phyloP scores from a whole-genome alignment of 495 filamentous ascomycete species.

The Jackrogersella multiformis region DNA sequence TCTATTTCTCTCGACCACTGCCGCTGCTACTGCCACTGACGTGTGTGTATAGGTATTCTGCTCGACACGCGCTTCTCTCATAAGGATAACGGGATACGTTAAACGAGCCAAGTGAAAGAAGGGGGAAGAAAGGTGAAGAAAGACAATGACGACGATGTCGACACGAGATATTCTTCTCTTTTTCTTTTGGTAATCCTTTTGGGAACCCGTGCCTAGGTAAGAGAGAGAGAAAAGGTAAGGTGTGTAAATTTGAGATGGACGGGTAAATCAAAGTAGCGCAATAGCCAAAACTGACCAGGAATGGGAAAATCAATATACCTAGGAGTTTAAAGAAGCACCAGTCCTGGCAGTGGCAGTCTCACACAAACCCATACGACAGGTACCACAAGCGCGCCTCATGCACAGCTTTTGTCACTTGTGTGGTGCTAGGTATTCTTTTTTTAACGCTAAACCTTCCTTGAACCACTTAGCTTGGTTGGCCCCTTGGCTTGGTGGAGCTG shows the following conservation, averaged over 20 bases:
- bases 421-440: conserved; percentile 32
- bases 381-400: conserved; percentile 33
- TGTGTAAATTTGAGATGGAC: conserved; percentile 34
- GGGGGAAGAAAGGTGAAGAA: neutral
- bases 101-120: neutral
- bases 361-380: conserved; percentile 33
- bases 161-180: conserved; percentile 11
- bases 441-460: conserved; percentile 34
- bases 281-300: conserved; percentile 15
- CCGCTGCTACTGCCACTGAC: conserved; percentile 2
- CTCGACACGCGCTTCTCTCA: conserved; percentile 24
- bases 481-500: conserved; percentile 20
- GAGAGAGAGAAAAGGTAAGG: too few relatives aligned
- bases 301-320: conserved; percentile 21
- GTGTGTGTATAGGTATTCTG: conserved; percentile 17
- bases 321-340: conserved; percentile 25
- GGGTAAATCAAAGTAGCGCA: conserved; percentile 40
- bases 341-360: too few relatives aligned
- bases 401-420: conserved; percentile 27
- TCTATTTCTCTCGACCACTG: conserved; percentile 10
- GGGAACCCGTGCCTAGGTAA: neutral
- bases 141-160: conserved; percentile 20
- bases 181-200: conserved; percentile 5
- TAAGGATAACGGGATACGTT: neutral
- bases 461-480: conserved; percentile 24